Evolutionary conservation across 306 rosid genomes (phyloP).

Genomic region (Vicia villosa): DNA sequence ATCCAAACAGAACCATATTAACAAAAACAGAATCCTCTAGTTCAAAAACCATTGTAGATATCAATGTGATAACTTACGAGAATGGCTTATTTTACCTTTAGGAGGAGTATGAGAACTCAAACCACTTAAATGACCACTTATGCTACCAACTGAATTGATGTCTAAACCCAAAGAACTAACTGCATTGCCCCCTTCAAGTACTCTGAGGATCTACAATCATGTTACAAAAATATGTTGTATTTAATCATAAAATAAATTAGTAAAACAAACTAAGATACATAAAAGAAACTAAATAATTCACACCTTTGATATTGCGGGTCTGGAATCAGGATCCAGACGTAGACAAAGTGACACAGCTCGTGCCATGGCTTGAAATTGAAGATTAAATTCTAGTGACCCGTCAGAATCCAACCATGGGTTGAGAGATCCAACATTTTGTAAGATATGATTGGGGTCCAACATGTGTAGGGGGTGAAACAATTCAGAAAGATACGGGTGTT

Average conservation of each 20-base stretch:
- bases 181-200: conserved; percentile 82
- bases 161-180: conserved; percentile 66
- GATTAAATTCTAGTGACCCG: conserved; percentile 59
- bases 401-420: conserved; percentile 60
- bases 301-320: conserved; percentile 95
- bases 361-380: conserved; percentile 73
- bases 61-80: conserved; percentile 85
- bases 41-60: conserved; percentile 30
- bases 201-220: conserved; percentile 69
- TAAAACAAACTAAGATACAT: conserved; percentile 4
- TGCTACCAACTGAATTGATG: conserved; percentile 63
- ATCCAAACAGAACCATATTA: too few species aligned
- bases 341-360: conserved; percentile 90
- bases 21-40: too few species aligned
- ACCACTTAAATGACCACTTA: conserved; percentile 78
- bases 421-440: conserved; percentile 57
- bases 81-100: conserved; percentile 58
- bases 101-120: conserved; percentile 49
- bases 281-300: conserved; percentile 9
- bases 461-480: conserved; percentile 63
- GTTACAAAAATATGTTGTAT: neutral
- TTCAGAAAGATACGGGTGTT: conserved; percentile 53
- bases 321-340: conserved; percentile 70
- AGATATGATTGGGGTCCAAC: conserved; percentile 55
- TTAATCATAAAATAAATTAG: conserved; percentile 9